Base-by-base conservation (phyloP, 805 yeast species). In the Cyberlindnera galapagoensis region DNA sequence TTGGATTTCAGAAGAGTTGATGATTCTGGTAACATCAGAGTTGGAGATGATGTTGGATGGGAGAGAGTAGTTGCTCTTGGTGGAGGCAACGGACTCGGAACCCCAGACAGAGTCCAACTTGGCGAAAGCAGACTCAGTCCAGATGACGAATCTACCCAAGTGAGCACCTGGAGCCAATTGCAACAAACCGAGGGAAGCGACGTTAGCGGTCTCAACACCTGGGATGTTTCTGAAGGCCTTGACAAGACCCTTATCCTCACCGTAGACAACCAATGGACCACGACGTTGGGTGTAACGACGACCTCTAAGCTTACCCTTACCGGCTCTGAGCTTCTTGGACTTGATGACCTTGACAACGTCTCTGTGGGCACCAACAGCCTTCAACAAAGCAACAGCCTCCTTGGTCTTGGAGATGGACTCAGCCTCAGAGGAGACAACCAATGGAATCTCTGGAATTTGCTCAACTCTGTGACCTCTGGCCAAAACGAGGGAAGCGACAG, bases 141-240 rank as follows among this genome's bases (percentile, higher is more conserved):
- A 92, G 86, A 92, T 86, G 63, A 92, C 82, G 63, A 92, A 92
- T 80, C 98, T 88, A 76, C 98, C 98, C 62, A 92, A 76, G 79
- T 92, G 98, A 65, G 97, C 95, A 82, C 98, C 98, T 70, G 98
- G 98, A 59, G 98, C 98, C 63, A 92, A 83, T 77, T 90, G 97
- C 67, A 92, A 81, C 60, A 92, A 76, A 74, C 92, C 92, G 62
- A 92, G 78, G 63, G 88, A 74, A 59, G 81, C 73, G 58, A 92
- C 98, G 67, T 80, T 74, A 59, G 90, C 79, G 62, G 95, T 80
- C 77, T 92, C 98, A 55, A 92, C 97, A 83, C 98, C 98, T 71
- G 98, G 98, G 54, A 92, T 74, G 85, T 92, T 92, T 84, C 97
- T 88, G 80, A 92, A 86, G 49, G 98, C 98, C 79, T 86, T 85